A percentile compares a stretch with the other conserved stretches of the same genome.
Conservation (phyloP, 2,329 filamentous ascomycete species). For the Coniochaeta prunicola region DNA sequence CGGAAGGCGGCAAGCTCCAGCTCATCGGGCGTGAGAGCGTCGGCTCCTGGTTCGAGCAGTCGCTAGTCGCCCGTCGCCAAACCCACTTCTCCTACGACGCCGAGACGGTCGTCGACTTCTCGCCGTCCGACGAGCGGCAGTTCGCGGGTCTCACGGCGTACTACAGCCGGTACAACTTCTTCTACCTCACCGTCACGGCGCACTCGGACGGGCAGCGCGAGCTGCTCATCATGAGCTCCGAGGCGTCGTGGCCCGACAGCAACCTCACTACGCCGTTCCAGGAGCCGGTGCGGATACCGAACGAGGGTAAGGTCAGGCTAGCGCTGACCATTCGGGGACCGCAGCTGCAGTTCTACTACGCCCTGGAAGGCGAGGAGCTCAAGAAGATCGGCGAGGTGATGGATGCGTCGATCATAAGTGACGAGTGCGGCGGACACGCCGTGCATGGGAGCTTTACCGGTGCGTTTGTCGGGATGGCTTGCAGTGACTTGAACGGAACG, state of each 20-base stretch:
- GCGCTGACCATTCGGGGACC: conserved; percentile 43
- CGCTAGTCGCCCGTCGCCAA: conserved; percentile 47
- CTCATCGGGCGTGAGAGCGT: conserved; percentile 44
- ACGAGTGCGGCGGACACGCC: conserved; percentile 57
- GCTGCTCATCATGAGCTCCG: conserved; percentile 48
- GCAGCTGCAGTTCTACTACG: conserved; percentile 49
- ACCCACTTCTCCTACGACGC: conserved; percentile 55
- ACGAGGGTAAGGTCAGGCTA: conserved; percentile 46
- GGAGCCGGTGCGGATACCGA: conserved; percentile 40
- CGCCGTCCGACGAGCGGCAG: conserved; percentile 49
- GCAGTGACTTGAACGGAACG: conserved; percentile 47
- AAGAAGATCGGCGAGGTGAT: conserved; percentile 46
- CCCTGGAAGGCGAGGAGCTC: conserved; percentile 34
- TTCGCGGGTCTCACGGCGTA: conserved; percentile 56
- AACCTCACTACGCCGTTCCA: conserved; percentile 34
- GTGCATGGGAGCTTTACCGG: conserved; percentile 58
- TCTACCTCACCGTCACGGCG: conserved; percentile 54
- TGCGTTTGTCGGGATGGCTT: conserved; percentile 50
- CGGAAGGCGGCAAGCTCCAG: conserved; percentile 30
- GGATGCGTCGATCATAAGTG: conserved; percentile 52
- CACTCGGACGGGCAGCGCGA: conserved; percentile 48
- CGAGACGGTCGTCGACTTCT: conserved; percentile 46
- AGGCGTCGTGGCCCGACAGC: conserved; percentile 47
- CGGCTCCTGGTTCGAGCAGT: conserved; percentile 53
- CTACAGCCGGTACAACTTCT: conserved; percentile 59